These are phyloP conservation scores for Fonsecaea monophora DNA, from an alignment of 2,329 filamentous ascomycete species.

Conservation along the genomic window DNA sequence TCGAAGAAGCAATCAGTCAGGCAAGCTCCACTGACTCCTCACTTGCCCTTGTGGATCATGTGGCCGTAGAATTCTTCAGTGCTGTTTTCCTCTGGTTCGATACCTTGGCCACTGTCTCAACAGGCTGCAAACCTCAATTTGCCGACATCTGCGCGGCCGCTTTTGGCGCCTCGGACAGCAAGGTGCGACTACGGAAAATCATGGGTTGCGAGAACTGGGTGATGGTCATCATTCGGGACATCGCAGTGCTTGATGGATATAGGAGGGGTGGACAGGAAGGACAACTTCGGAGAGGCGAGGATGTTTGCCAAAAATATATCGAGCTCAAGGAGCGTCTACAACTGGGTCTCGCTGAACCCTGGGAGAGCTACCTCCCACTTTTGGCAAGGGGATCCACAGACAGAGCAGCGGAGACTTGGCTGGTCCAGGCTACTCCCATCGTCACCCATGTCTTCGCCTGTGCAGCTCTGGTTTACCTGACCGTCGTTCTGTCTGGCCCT, in stretches of 20 bases:
- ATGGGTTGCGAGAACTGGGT: conserved; percentile 19
- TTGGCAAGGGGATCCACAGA: not conserved
- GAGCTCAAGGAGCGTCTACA: conserved; percentile 5
- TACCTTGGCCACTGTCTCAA: conserved; percentile 10
- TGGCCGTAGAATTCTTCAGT: conserved; percentile 15
- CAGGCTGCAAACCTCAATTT: conserved; percentile 4
- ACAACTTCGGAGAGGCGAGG: not conserved
- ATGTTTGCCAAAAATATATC: not conserved
- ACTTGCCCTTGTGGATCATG: conserved; percentile 10
- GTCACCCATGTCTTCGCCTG: not conserved
- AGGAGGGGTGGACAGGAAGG: not conserved
- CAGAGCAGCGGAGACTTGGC: not conserved
- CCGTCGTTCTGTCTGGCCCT: not conserved
- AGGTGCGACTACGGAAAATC: conserved; percentile 13
- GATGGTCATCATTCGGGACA: conserved; percentile 17
- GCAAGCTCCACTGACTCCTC: conserved; percentile 8
- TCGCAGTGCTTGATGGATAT: conserved; percentile 1
- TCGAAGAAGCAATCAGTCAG: not conserved
- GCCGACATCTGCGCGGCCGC: conserved; percentile 4
- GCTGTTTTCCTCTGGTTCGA: conserved; percentile 17
- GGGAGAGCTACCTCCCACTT: conserved; percentile 5
- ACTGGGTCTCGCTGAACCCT: not conserved
- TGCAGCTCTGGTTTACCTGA: not conserved
- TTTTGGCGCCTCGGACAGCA: not conserved
- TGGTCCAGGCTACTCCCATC: not conserved